Evolutionary conservation across 2,329 filamentous ascomycete genomes (phyloP), one percentile per base, ranked within the genome.

Genomic region (Claviceps quebecensis): DNA sequence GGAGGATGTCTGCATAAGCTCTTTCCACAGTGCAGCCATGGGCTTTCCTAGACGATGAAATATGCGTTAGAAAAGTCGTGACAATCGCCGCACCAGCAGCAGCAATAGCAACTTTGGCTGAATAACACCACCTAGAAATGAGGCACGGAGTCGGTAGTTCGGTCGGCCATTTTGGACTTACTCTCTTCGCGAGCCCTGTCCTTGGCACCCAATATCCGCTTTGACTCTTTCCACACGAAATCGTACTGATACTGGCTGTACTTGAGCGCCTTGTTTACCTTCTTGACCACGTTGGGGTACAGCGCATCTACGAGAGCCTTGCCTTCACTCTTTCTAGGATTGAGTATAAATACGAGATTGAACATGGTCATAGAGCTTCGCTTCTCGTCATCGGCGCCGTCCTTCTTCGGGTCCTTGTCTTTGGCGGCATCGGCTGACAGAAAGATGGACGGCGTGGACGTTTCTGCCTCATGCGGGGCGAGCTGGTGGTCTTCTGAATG

Each of bases 191-290:
- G 81, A 2, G 83, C 87, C 61, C 87, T 87, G 56, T 94, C 85
- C 63, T 93, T 94, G 59, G 93, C 73, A 37, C 79, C 73, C 34
- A 93, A 72, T 47, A 97, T 91, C 53, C 79, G 80, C 65, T 93
- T 89, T 2, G 87, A 87, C 63, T 98, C 88, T 60, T 84, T 86
- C 81, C 87, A 93, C 4, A 98, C 86, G 64, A 96, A 97, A 58
- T 90, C 85, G 52, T 83, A 86, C 54, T 86, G 84, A 57, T 90
- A 85, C 68, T 98, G 91, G 63, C 90, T 90, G 67, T 91, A 93
- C 63, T 93, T 94, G 63, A 95, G 79, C 3, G 87, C 87, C 69
- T 91, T 95, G 63, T 89, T 90, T 59, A 95, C 83, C 67, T 94
- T 94, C 66, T 90, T 93, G 56, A 90, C 84, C 40, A 97, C 84